Evolutionary conservation across 164 flowering plant genomes (phyloP).

Genomic region (Vitis vinifera): DNA sequence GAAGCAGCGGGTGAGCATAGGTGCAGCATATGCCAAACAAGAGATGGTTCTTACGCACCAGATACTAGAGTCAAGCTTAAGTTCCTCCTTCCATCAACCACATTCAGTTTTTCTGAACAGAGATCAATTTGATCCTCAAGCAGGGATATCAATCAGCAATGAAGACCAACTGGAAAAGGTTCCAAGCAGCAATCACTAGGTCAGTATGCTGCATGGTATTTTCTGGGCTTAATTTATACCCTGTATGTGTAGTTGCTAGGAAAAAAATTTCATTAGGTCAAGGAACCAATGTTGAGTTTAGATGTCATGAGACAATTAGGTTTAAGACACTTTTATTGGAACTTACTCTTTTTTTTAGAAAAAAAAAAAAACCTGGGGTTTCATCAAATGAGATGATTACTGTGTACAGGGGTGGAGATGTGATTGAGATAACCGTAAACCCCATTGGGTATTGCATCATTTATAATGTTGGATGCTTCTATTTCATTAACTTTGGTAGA

Average conservation of each 20-base stretch:
- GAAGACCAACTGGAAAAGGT: slow-evolving; percentile 32
- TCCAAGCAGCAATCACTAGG: slow-evolving; percentile 23
- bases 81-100: slow-evolving; percentile 41
- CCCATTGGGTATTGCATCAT: neutral
- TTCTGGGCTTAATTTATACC: neutral
- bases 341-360: neutral
- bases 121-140: slow-evolving; percentile 34
- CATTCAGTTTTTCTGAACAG: slow-evolving; percentile 30
- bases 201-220: slow-evolving; percentile 1
- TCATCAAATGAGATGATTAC: neutral
- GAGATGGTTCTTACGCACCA: slow-evolving; percentile 57
- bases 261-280: slow-evolving; percentile 3
- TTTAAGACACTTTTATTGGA: neutral
- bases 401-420: no score
- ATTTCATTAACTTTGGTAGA: neutral
- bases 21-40: slow-evolving; percentile 28
- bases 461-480: neutral
- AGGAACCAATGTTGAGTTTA: neutral
- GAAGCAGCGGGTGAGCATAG: slow-evolving; percentile 39
- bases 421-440: neutral
- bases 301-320: neutral
- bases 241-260: slow-evolving; percentile 3
- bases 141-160: slow-evolving; percentile 21
- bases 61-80: slow-evolving; percentile 69
- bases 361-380: neutral